Conservation (phyloP, 2,329 filamentous ascomycete species). For the Plenodomus biglobosus region DNA sequence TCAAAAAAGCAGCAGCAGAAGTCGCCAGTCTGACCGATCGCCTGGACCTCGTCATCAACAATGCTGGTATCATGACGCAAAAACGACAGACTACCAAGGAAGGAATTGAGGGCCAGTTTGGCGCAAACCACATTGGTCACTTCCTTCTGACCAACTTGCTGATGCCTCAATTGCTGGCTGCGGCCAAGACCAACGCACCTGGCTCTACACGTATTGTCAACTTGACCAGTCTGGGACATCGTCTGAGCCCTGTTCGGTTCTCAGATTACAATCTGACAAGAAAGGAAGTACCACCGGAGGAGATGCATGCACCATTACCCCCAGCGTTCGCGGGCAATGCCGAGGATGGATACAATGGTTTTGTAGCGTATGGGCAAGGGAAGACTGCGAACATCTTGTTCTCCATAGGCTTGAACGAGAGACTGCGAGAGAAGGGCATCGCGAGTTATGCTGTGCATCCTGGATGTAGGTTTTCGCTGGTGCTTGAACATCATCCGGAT, state of each 20-base stretch:
- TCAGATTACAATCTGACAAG: constrained; percentile 49
- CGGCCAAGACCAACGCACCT: constrained; percentile 35
- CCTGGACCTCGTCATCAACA: constrained; percentile 51
- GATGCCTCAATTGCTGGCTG: constrained; percentile 41
- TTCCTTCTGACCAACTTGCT: constrained; percentile 51
- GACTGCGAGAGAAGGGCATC: constrained; percentile 23
- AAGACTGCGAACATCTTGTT: constrained; percentile 39
- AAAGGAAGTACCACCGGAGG: constrained; percentile 30
- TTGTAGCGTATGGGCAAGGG: constrained; percentile 34
- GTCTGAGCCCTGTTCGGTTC: constrained; percentile 42
- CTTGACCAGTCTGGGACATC: constrained; percentile 34
- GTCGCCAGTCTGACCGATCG: constrained; percentile 26
- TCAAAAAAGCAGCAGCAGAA: constrained; percentile 40
- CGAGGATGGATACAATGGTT: constrained; percentile 30
- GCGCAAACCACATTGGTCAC: constrained; percentile 53
- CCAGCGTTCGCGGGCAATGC: constrained; percentile 17
- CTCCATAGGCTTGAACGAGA: constrained; percentile 26
- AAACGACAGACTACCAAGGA: constrained; percentile 41
- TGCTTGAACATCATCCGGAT: neutral
- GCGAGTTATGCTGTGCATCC: constrained; percentile 37
- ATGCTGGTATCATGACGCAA: constrained; percentile 46
- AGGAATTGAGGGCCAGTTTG: constrained; percentile 53
- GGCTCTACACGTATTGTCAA: constrained; percentile 32
- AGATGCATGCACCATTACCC: constrained; percentile 21
- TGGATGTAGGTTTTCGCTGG: constrained; percentile 27